Conservation (phyloP, 768 basidiomycete genomes). For the Royoungia palumana region DNA sequence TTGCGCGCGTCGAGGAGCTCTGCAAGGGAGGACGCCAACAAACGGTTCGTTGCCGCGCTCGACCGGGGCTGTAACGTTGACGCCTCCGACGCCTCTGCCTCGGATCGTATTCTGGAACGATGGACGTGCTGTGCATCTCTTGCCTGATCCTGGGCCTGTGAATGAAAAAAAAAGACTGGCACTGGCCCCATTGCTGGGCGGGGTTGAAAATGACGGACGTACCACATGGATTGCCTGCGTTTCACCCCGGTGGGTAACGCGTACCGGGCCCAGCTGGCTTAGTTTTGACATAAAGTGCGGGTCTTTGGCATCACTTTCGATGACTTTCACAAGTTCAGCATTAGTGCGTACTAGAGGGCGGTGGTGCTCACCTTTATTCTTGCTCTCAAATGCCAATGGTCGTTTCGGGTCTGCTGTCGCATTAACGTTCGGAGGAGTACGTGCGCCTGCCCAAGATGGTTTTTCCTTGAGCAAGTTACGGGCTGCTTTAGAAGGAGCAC, state of each 20-base stretch:
- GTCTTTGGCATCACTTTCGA: constrained; percentile 64
- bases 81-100: constrained; percentile 46
- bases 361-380: constrained; percentile 41
- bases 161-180: too few species aligned
- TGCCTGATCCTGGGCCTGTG: constrained; percentile 6
- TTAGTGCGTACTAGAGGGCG: too few species aligned
- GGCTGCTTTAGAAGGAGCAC: constrained; percentile 55
- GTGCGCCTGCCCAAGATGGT: constrained; percentile 48
- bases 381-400: constrained; percentile 48
- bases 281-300: constrained; percentile 70
- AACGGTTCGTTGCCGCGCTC: constrained; percentile 43
- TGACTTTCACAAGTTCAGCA: constrained; percentile 37
- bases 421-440: constrained; percentile 32
- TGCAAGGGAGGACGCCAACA: constrained; percentile 50
- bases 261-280: constrained; percentile 60
- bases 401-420: constrained; percentile 11
- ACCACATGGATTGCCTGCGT: constrained; percentile 51
- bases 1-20: constrained; percentile 67
- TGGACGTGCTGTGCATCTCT: constrained; percentile 45
- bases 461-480: constrained; percentile 53
- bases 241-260: constrained; percentile 50
- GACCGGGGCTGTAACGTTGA: constrained; percentile 14
- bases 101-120: constrained; percentile 51
- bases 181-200: too few species aligned
- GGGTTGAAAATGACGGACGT: constrained; percentile 14